phyloP scores from a whole-genome alignment of 2,329 filamentous ascomycete species.

The Xylariaceae sp. region DNA sequence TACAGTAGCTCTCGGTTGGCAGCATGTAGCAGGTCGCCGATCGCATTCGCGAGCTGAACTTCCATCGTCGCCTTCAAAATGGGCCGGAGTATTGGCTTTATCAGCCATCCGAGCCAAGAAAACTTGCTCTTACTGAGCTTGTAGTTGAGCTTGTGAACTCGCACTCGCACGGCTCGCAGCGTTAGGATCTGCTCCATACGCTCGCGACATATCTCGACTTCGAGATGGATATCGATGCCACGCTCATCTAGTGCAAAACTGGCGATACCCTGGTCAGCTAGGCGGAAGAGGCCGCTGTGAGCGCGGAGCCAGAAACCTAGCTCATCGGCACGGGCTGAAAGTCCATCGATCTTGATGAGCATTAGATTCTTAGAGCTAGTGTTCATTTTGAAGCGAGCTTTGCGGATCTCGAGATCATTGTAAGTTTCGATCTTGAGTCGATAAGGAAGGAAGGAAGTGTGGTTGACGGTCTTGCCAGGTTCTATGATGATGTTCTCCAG shows the following conservation, averaged over 20 bases:
- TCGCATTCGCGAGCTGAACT: slow-evolving; percentile 66
- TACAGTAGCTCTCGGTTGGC: slow-evolving; percentile 84
- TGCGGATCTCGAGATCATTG: slow-evolving; percentile 82
- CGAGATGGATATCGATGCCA: slow-evolving; percentile 80
- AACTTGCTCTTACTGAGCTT: slow-evolving; percentile 70
- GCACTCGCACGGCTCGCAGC: slow-evolving; percentile 70
- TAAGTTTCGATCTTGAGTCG: slow-evolving; percentile 75
- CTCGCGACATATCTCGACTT: slow-evolving; percentile 77
- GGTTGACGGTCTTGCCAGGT: slow-evolving; percentile 77
- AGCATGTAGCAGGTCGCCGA: slow-evolving; percentile 64
- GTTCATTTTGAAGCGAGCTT: slow-evolving; percentile 66
- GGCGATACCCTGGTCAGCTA: slow-evolving; percentile 79
- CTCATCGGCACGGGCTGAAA: slow-evolving; percentile 81
- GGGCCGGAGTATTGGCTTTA: slow-evolving; percentile 79
- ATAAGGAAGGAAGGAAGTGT: slow-evolving; percentile 85
- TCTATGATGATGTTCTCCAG: slow-evolving; percentile 89
- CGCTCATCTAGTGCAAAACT: slow-evolving; percentile 81
- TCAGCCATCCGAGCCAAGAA: slow-evolving; percentile 71
- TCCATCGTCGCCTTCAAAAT: slow-evolving; percentile 72
- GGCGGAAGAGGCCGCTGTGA: slow-evolving; percentile 68
- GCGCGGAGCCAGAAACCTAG: slow-evolving; percentile 85
- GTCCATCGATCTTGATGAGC: slow-evolving; percentile 73
- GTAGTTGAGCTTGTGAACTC: slow-evolving; percentile 85
- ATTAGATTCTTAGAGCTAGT: slow-evolving; percentile 65
- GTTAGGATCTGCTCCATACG: slow-evolving; percentile 76